Percentiles rank a stretch among this genome's conserved stretches.
phyloP scores from a whole-genome alignment of 345 rosid species.

The Ceriops zippeliana region DNA sequence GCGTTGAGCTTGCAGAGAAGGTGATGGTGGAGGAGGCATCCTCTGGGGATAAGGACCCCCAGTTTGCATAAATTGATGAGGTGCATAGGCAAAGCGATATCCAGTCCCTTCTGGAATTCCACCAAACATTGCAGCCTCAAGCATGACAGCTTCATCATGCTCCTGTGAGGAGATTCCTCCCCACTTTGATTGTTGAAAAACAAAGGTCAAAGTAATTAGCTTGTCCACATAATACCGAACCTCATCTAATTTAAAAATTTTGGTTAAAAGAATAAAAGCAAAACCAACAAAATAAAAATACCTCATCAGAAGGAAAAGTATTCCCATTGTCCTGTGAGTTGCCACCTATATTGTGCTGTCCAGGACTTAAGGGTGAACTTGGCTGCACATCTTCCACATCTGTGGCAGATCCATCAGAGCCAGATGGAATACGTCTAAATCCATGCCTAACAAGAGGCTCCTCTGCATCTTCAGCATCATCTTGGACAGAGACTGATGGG shows the following conservation, averaged over 20 bases:
- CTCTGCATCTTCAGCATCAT: constrained; percentile 69
- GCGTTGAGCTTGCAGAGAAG: constrained; percentile 91
- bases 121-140: constrained; percentile 99
- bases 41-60: constrained; percentile 47
- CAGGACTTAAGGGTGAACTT: constrained; percentile 58
- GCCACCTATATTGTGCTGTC: constrained; percentile 31
- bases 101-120: constrained; percentile 83
- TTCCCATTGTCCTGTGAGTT: constrained; percentile 45
- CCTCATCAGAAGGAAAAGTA: constrained; percentile 76
- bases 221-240: neutral
- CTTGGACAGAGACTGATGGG: constrained; percentile 48
- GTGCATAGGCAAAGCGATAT: constrained; percentile 54
- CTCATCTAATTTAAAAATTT: neutral
- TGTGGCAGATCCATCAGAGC: constrained; percentile 40
- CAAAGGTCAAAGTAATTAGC: constrained; percentile 15
- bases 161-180: constrained; percentile 98
- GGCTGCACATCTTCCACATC: constrained; percentile 39
- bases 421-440: constrained; percentile 51
- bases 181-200: constrained; percentile 54
- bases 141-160: constrained; percentile 99
- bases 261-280: neutral
- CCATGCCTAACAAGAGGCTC: constrained; percentile 73
- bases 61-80: constrained; percentile 55
- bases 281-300: constrained; percentile 20
- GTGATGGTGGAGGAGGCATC: constrained; percentile 77